A percentile compares a stretch with the other conserved stretches of the same genome.
Conservation (phyloP, 2,329 filamentous ascomycete species). For the Exophiala oligosperma region DNA sequence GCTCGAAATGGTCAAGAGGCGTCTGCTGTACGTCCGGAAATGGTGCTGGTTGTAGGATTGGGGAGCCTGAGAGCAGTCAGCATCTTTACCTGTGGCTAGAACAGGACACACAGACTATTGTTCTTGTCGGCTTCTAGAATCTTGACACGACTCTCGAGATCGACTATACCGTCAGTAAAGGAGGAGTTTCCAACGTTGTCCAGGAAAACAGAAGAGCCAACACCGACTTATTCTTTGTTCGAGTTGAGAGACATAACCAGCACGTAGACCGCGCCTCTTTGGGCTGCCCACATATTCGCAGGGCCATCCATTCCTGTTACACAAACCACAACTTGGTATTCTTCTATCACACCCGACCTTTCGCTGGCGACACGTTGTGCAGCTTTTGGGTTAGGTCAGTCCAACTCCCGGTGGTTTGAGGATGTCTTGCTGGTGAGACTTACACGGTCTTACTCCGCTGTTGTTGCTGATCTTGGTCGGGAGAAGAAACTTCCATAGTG, state of each 20-base stretch:
- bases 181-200: not conserved
- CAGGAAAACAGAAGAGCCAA: not conserved
- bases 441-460: not conserved
- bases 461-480: not conserved
- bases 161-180: not conserved
- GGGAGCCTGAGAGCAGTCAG: not conserved
- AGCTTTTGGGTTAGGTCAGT: not conserved
- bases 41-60: not conserved
- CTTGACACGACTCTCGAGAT: not conserved
- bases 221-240: not conserved
- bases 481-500: not conserved
- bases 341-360: not conserved
- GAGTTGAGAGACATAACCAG: not conserved
- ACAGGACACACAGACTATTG: not conserved
- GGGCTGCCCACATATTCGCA: not conserved
- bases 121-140: not conserved
- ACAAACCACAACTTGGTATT: not conserved
- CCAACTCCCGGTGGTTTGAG: not conserved
- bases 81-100: not conserved
- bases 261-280: not conserved
- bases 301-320: not conserved
- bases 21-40: not conserved
- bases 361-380: not conserved
- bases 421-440: not conserved
- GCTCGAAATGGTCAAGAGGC: not conserved